Base-by-base conservation (phyloP, 345 rosid species). In the Clarkia xantiana region DNA sequence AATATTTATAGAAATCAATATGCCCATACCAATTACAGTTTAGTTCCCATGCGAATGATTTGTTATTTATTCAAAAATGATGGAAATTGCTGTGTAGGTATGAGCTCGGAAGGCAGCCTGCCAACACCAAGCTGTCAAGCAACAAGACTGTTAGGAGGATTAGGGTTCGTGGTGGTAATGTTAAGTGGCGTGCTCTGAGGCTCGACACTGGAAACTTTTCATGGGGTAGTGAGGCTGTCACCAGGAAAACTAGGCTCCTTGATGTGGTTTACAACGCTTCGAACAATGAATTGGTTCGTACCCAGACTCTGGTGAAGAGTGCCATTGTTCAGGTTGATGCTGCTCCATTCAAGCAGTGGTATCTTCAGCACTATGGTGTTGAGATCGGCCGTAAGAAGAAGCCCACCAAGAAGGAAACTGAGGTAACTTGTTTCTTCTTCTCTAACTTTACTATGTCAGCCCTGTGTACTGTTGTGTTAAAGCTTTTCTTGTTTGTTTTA, bases 191-290 rank as follows among this genome's bases (percentile, higher is more conserved):
- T 45, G 90, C 94, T 11, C 42, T 78, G 75, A 76, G 94, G 45
- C 83, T 84, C 0, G 94, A 84, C 58, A 81, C 89, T 0, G 94
- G 94, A 59, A 84, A 84, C 71, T 84, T 64, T 67, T 78, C 89
- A 0, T 84, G 89, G 94, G 94, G 94, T 40, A 84, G 94, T 51
- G 94, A 81, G 64, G 80, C 94, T 1, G 82, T 76, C 42, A 78
- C 94, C 52, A 74, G 90, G 38, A 84, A 84, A 71, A 79, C 94
- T 19, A 81, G 90, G 36, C 65, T 84, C 48, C 84, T 84, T 12
- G 94, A 84, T 52, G 89, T 80, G 45, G 86, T 84, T 55, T 84
- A 83, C 81, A 83, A 83, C 58, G 94, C 94, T 1, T 80, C 89
- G 17, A 84, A 84, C 81, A 84, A 77, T n/a, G 94, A 85, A 76